A percentile compares a stretch with the other conserved stretches of the same genome.
These are phyloP conservation scores for Coleophoma cylindrospora DNA, from an alignment of 2,329 filamentous ascomycete species.

Conservation along the genomic window DNA sequence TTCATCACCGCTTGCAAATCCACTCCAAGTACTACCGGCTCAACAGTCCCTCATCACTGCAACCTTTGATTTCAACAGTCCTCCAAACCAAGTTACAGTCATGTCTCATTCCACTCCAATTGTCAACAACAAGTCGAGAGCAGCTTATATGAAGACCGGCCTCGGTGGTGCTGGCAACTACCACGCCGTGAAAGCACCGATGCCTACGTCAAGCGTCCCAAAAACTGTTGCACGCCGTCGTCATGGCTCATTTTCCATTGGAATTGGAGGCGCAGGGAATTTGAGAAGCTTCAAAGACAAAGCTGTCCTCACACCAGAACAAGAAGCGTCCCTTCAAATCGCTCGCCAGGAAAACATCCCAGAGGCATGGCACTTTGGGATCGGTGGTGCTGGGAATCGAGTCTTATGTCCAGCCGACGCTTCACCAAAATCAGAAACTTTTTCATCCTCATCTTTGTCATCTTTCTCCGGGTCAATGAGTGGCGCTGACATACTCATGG, in stretches of 20 bases:
- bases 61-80: not conserved
- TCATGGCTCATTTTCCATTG: not conserved
- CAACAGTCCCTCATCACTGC: no score
- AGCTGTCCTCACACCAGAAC: not conserved
- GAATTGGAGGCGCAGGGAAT: not conserved
- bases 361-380: constrained; percentile 6
- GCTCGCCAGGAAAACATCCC: not conserved
- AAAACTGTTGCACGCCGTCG: not conserved
- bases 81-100: not conserved
- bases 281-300: not conserved
- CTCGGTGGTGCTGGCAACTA: constrained; percentile 16
- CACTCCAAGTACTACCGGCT: no score
- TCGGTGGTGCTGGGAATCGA: constrained; percentile 20
- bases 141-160: constrained; percentile 10
- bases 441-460: not conserved
- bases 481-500: constrained; percentile 7
- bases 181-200: constrained; percentile 3
- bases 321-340: not conserved
- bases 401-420: not conserved
- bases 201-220: not conserved
- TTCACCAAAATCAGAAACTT: not conserved
- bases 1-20: not conserved
- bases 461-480: not conserved
- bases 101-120: not conserved
- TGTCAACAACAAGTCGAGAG: not conserved